Base-by-base conservation (phyloP, 1,284 basidiomycete species). In the Neolentinus lepideus region DNA sequence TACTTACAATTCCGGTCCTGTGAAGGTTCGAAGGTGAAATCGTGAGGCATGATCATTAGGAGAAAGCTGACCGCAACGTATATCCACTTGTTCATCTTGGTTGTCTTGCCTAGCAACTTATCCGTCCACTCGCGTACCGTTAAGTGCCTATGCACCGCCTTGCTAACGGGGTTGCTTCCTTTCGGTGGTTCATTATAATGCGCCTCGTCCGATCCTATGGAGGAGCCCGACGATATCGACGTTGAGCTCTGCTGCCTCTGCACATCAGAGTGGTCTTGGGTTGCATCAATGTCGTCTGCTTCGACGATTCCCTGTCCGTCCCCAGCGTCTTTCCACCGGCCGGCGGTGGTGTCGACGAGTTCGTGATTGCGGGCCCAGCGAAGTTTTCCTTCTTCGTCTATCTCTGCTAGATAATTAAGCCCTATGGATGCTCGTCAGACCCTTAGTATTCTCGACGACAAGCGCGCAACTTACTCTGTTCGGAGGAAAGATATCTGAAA, bases 321-420 rank as follows among this genome's bases (percentile, higher is more conserved):
- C 1, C 81, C 84, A 9, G 78, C 74, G 60, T 88, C 85, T 65
- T 80, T 81, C 85, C 85, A 88, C 52, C 72, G 73, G 0, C 79
- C 79, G 2, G 80, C 72, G 1, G 80, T 75, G 0, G 84, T 87
- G 62, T 87, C 84, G 10, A 87, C 80, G 0, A 79, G 71, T 56
- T 84, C 75, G 51, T 80, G 76, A 60, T 85, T 88, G 51, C 78
- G 76, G 1, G 80, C 81, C 88, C 88, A 92, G n/a, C 81, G 71
- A 16, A 92, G 73, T 57, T 75, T 78, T 1, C 90, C 89, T n/a
- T 83, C 71, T 0, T 72, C 60, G 60, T 84, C 82, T 45, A 88
- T 76, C 35, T 75, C 75, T 54, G 86, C 81, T 2, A 90, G 75
- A 63, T 91, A 91, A 63, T 90, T 89, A 22, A 84, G 69, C 8